Percentiles rank a stretch among this genome's conserved stretches.
Conservation (phyloP, 2,329 filamentous ascomycete species). For the Pseudogymnoascus sp. region DNA sequence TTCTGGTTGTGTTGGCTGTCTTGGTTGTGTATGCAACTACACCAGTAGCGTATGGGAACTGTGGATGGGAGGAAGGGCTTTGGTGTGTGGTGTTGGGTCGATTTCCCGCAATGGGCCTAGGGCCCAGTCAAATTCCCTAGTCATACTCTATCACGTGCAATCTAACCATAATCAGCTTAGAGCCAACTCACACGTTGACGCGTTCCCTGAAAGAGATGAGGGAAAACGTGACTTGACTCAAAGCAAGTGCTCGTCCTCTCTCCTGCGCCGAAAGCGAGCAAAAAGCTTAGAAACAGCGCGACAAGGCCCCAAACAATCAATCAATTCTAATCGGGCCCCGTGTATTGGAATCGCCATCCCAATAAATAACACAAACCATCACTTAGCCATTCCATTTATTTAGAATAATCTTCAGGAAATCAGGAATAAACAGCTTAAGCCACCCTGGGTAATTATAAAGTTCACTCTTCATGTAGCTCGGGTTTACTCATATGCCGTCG, state of each 20-base stretch:
- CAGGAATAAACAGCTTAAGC: background rate
- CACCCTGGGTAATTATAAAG: background rate
- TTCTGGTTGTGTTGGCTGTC: background rate
- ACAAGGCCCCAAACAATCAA: slow-evolving; percentile 1
- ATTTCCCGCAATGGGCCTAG: background rate
- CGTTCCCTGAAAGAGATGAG: background rate
- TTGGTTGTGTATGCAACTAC: no score
- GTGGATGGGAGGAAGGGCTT: background rate
- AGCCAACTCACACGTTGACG: background rate
- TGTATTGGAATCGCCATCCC: background rate
- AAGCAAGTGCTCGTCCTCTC: background rate
- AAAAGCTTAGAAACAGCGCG: slow-evolving; percentile 1
- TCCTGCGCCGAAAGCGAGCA: background rate
- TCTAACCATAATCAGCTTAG: background rate
- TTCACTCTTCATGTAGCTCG: background rate
- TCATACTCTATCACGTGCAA: background rate
- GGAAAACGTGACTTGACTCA: background rate
- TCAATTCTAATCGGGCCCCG: background rate
- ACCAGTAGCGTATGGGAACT: no score
- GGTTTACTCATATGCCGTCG: background rate
- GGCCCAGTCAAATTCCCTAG: background rate
- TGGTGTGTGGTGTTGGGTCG: background rate
- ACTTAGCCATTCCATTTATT: background rate
- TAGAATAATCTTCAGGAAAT: background rate
- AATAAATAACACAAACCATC: background rate